These are phyloP conservation scores for Auricularia auricula-judae DNA, from an alignment of 768 basidiomycete genomes.

Conservation along the genomic window DNA sequence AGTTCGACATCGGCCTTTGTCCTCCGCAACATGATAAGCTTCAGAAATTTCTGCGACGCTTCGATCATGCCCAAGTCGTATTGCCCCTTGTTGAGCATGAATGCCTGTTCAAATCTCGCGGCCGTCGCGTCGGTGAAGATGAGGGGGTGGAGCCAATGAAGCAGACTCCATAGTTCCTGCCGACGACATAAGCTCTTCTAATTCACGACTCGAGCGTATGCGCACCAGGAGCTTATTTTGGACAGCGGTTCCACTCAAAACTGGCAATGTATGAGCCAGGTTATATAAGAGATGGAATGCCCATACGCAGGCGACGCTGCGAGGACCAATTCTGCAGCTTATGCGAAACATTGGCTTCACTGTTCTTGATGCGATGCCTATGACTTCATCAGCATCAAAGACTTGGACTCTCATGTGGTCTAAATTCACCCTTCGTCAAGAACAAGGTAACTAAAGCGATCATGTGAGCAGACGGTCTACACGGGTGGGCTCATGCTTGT, in stretches of 20 bases:
- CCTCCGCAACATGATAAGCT: slow-evolving; percentile 46
- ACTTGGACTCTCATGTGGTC: slow-evolving; percentile 17
- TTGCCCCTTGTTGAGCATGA: slow-evolving; percentile 39
- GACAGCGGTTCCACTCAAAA: slow-evolving; percentile 65
- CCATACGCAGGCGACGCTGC: slow-evolving; percentile 43
- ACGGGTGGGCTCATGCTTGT: not conserved
- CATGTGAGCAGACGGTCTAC: not conserved
- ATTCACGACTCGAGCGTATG: not conserved
- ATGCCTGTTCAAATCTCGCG: slow-evolving; percentile 38
- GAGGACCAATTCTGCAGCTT: slow-evolving; percentile 48
- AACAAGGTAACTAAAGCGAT: slow-evolving; percentile 27
- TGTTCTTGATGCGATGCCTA: slow-evolving; percentile 60
- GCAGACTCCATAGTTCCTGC: slow-evolving; percentile 5
- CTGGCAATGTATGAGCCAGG: slow-evolving; percentile 17
- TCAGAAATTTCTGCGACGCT: slow-evolving; percentile 37
- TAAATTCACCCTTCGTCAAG: slow-evolving; percentile 41
- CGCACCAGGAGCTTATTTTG: slow-evolving; percentile 53
- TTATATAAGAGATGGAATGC: not conserved
- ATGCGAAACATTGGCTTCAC: slow-evolving; percentile 39
- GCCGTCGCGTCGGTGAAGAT: slow-evolving; percentile 41
- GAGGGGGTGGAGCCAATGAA: slow-evolving; percentile 33
- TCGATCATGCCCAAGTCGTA: slow-evolving; percentile 40
- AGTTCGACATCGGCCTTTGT: slow-evolving; percentile 43
- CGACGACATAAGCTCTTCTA: not conserved
- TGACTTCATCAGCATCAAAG: slow-evolving; percentile 23